These are phyloP conservation scores for Erythrophleum ivorense DNA, from an alignment of 331 rosid genomes.

Conservation along the genomic window DNA sequence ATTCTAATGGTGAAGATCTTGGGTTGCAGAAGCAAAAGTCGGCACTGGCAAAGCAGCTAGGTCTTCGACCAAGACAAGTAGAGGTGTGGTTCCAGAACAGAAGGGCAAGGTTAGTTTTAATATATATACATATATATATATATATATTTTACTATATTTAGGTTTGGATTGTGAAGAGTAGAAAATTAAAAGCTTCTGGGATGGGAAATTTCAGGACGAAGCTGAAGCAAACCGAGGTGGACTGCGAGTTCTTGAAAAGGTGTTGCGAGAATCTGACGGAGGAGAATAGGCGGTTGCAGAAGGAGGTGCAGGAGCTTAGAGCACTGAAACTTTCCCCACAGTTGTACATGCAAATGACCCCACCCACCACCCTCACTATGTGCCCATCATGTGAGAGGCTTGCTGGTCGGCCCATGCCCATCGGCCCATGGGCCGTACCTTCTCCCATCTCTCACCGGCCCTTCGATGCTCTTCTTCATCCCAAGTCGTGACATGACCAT, in stretches of 20 bases:
- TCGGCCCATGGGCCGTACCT: constrained; percentile 42
- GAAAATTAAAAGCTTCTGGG: background rate
- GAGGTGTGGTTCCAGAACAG: constrained; percentile 94
- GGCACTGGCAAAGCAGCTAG: constrained; percentile 81
- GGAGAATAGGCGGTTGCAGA: constrained; percentile 89
- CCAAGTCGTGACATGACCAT: background rate
- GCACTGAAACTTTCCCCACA: constrained; percentile 98
- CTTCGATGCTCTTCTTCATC: constrained; percentile 43
- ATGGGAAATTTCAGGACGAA: constrained; percentile 61
- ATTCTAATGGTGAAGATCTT: background rate
- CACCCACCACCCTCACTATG: constrained; percentile 96
- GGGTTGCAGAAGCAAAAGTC: constrained; percentile 69
- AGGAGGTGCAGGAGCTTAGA: constrained; percentile 92
- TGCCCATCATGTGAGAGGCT: constrained; percentile 98
- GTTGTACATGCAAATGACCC: constrained; percentile 94
- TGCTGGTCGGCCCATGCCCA: constrained; percentile 44
- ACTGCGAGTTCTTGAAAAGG: constrained; percentile 88
- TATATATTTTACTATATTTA: background rate
- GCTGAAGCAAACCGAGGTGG: constrained; percentile 96
- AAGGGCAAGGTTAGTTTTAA: constrained; percentile 75
- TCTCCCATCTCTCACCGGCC: constrained; percentile 30
- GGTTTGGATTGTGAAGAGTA: background rate
- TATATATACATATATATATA: too few species aligned
- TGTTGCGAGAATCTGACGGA: constrained; percentile 96
- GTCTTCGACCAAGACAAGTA: constrained; percentile 83